phyloP scores from a whole-genome alignment of 164 flowering plant species.

The Platanus orientalis region DNA sequence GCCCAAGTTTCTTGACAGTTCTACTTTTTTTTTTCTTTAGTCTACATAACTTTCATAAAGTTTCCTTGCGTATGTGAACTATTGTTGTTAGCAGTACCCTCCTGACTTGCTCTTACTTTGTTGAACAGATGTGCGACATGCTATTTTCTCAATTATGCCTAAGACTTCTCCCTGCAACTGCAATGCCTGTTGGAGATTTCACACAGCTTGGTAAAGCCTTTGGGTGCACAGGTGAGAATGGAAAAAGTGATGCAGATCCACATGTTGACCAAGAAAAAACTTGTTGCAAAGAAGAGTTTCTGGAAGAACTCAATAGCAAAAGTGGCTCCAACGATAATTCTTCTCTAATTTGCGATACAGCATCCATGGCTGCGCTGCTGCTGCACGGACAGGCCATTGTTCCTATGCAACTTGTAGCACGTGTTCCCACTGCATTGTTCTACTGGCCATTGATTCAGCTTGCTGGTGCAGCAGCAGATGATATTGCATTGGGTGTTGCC shows the following conservation, averaged over 20 bases:
- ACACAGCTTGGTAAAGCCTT: conserved; percentile 25
- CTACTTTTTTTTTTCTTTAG: too few relatives aligned
- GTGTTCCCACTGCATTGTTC: conserved; percentile 80
- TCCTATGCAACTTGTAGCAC: conserved; percentile 89
- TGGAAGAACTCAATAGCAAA: conserved; percentile 33
- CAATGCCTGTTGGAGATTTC: conserved; percentile 32
- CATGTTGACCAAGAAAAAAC: conserved; percentile 24
- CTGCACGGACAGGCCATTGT: conserved; percentile 83
- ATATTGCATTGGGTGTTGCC: conserved; percentile 89
- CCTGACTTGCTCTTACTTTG: conserved; percentile 1
- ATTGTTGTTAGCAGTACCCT: not conserved
- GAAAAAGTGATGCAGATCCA: conserved; percentile 27
- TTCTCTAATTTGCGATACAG: conserved; percentile 42
- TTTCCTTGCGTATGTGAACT: not conserved
- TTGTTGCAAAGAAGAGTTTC: conserved; percentile 22
- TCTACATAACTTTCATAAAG: not conserved
- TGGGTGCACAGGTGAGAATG: conserved; percentile 25
- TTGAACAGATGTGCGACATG: conserved; percentile 90
- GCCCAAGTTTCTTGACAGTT: too few relatives aligned
- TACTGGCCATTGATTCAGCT: conserved; percentile 99
- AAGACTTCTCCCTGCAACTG: conserved; percentile 51
- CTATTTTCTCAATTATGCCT: conserved; percentile 90
- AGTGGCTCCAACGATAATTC: conserved; percentile 13
- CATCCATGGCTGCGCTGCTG: conserved; percentile 89
- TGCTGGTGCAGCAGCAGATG: conserved; percentile 95